Conservation (phyloP, 257 asterid species). For the Phtheirospermum japonicum region DNA sequence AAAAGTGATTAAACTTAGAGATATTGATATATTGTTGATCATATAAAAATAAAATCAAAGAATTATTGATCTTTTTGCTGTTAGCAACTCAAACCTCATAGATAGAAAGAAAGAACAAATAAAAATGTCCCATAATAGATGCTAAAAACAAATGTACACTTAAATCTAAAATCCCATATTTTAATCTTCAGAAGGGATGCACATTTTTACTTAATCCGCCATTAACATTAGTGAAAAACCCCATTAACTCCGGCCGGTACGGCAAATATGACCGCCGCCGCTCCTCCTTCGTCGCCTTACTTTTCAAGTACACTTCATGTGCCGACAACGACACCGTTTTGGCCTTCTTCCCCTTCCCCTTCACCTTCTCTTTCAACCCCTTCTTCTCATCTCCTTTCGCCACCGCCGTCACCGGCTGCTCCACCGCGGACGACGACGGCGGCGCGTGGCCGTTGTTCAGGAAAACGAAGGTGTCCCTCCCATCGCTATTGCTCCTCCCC, state of each 20-base stretch:
- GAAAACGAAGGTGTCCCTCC: constrained; percentile 83
- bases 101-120: background rate
- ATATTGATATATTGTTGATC: no score
- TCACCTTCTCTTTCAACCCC: constrained; percentile 23
- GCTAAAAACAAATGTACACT: background rate
- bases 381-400: constrained; percentile 21
- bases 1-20: no score
- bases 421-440: constrained; percentile 22
- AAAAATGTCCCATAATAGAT: background rate
- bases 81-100: no score
- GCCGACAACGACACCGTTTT: constrained; percentile 55
- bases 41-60: no score
- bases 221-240: constrained; percentile 73
- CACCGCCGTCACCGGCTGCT: constrained; percentile 9
- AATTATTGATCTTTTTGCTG: no score
- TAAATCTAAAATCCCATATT: background rate
- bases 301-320: constrained; percentile 73
- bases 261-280: constrained; percentile 79
- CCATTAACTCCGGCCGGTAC: constrained; percentile 89
- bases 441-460: constrained; percentile 42
- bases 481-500: constrained; percentile 85
- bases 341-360: constrained; percentile 35
- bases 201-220: constrained; percentile 79
- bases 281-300: constrained; percentile 51
- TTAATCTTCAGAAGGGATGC: constrained; percentile 57